A percentile compares a stretch with the other conserved stretches of the same genome.
These are phyloP conservation scores for Candida sanyaensis DNA, from an alignment of 1,139 yeast species.

Conservation along the genomic window DNA sequence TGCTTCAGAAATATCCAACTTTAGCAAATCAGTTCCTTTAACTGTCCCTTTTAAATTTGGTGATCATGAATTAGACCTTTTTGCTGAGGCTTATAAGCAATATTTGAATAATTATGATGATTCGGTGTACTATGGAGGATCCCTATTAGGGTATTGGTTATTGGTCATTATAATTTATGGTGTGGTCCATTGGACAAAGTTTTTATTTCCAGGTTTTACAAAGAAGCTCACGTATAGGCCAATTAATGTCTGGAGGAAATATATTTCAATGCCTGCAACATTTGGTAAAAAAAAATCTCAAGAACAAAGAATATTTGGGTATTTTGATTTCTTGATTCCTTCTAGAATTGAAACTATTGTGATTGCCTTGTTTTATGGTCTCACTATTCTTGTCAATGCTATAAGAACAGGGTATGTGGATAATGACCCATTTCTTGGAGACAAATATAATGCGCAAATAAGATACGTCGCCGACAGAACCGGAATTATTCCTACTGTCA, in stretches of 20 bases:
- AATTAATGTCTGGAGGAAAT: constrained; percentile 26
- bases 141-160: constrained; percentile 50
- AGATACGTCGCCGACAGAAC: constrained; percentile 35
- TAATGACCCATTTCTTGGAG: constrained; percentile 26
- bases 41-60: constrained; percentile 25
- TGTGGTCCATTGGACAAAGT: constrained; percentile 41
- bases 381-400: constrained; percentile 42
- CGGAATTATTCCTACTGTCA: constrained; percentile 31
- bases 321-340: constrained; percentile 27
- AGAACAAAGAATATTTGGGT: constrained; percentile 18
- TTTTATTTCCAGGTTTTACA: constrained; percentile 25
- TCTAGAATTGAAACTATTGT: constrained; percentile 25
- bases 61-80: constrained; percentile 13
- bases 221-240: constrained; percentile 24
- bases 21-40: constrained; percentile 21
- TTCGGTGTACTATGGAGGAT: constrained; percentile 52
- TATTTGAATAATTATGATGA: constrained; percentile 36
- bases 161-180: constrained; percentile 41
- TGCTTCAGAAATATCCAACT: constrained; percentile 22
- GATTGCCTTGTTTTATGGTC: constrained; percentile 39
- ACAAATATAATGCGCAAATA: constrained; percentile 20
- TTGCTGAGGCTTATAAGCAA: constrained; percentile 22
- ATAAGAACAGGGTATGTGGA: constrained; percentile 20
- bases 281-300: constrained; percentile 23
- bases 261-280: constrained; percentile 33